Evolutionary conservation across 1,284 basidiomycete genomes (phyloP).

Genomic region (Rhodotorula mucilaginosa): DNA sequence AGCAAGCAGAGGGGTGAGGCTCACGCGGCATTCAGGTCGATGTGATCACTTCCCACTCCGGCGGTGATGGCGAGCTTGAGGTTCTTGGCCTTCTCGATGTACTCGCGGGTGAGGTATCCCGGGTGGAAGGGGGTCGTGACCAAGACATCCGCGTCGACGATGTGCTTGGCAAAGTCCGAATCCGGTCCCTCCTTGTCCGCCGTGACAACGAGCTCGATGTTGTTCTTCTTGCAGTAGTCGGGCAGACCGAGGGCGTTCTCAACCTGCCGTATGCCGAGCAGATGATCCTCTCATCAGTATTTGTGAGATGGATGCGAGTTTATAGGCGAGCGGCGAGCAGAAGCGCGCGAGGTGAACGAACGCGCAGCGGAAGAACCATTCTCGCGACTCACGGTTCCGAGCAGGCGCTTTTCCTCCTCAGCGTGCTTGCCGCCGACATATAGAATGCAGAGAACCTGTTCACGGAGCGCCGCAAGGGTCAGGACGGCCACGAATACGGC

Average conservation of each 20-base stretch:
- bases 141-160: slow-evolving; percentile 60
- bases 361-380: background rate
- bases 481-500: background rate
- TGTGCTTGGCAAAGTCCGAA: slow-evolving; percentile 82
- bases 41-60: slow-evolving; percentile 68
- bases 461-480: background rate
- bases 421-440: slow-evolving; percentile 62
- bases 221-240: slow-evolving; percentile 57
- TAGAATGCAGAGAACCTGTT: slow-evolving; percentile 37
- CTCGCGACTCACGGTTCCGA: slow-evolving; percentile 12
- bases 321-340: slow-evolving; percentile 53
- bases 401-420: slow-evolving; percentile 53
- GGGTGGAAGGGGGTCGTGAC: slow-evolving; percentile 70
- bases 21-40: slow-evolving; percentile 78
- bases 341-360: background rate
- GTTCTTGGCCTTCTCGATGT: slow-evolving; percentile 78
- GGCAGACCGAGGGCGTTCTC: slow-evolving; percentile 64
- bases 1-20: no score
- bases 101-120: slow-evolving; percentile 74
- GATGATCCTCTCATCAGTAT: background rate
- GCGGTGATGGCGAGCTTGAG: slow-evolving; percentile 90
- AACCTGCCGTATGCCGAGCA: slow-evolving; percentile 58
- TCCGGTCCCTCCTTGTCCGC: slow-evolving; percentile 82
- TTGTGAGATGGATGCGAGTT: no score
- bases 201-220: slow-evolving; percentile 72